phyloP scores from a whole-genome alignment of 495 filamentous ascomycete genomes.

The Jackrogersella minutella region DNA sequence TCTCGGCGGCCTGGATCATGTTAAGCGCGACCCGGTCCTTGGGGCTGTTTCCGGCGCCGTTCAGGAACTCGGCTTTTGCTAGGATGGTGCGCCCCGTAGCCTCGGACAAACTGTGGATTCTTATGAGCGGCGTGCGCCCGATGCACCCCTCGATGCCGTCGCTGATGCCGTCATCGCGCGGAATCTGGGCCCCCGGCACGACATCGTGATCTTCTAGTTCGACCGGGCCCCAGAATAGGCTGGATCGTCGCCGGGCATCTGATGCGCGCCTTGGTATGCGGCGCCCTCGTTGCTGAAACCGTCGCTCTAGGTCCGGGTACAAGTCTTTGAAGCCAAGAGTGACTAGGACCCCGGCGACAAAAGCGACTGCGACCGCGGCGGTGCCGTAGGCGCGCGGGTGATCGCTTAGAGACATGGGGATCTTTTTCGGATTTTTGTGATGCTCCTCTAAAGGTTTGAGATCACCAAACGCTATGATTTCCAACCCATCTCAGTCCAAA shows the following conservation, averaged over 20 bases:
- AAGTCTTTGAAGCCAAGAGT: constrained; percentile 79
- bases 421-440: constrained; percentile 3
- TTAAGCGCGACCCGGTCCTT: constrained; percentile 94
- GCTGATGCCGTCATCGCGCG: constrained; percentile 43
- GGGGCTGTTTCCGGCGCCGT: constrained; percentile 92
- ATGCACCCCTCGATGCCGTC: constrained; percentile 92
- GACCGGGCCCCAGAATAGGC: constrained; percentile 54
- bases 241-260: constrained; percentile 37
- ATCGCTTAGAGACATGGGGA: constrained; percentile 63
- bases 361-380: constrained; percentile 70
- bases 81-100: constrained; percentile 94
- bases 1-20: constrained; percentile 87
- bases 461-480: neutral
- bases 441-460: neutral
- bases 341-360: constrained; percentile 73
- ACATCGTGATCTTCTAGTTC: constrained; percentile 62
- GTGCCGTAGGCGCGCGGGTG: constrained; percentile 65
- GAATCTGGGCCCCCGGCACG: constrained; percentile 16
- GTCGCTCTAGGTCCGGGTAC: constrained; percentile 71
- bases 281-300: constrained; percentile 57
- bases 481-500: constrained; percentile 10
- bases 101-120: constrained; percentile 85
- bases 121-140: constrained; percentile 90
- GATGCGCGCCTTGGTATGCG: constrained; percentile 12
- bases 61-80: constrained; percentile 95